Evolutionary conservation across 768 basidiomycete species (phyloP), one percentile per base, ranked within the genome.

Genomic region (Naganishia friedmannii): DNA sequence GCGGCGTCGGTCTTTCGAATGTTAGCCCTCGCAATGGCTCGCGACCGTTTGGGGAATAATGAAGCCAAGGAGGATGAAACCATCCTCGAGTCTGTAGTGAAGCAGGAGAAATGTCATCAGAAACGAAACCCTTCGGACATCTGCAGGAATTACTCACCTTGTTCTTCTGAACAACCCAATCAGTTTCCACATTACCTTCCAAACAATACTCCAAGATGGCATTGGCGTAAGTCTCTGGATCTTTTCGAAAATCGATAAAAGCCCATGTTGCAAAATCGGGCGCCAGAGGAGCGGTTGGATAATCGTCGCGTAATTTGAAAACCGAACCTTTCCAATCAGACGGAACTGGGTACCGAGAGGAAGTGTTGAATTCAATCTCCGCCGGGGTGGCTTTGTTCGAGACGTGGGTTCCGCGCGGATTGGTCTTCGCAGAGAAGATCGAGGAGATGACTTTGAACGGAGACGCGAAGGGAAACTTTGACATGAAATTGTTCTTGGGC

Each of bases 11-110:
- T 45, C 60, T 42, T 45, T 65, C 60, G 37, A 37, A 65, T 19
- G 60, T 65, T 10, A 65, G 60, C 26, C 60, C 60, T 65, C 45
- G 34, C 4, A 65, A 37, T 8, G 60, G 37, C 60, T 65, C 60
- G 10, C 60, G 60, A 3, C 60, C 60, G 26, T 65, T 65, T 5
- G 4, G 21, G 12, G 60, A 45, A 2, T 3, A 7, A 12, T 51
- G 48, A 3, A 51, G n/a, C 48, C 48, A 51, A 2, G 48, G 48
- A 1, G 48, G n/a, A 23, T 51, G 48, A 6, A 21, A 51, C 48
- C 48, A 51, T 4, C 4, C 23, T n/a, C 23, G 3, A 12, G 12
- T 12, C 48, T 51, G 48, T n/a, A n/a, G 13, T 12, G n/a, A 46
- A 46, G 48, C 48, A n/a, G 48, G 23, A 51, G n/a, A 8, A n/a